phyloP scores from a whole-genome alignment of 2,329 filamentous ascomycete species.

The Lecanicillium sp. region DNA sequence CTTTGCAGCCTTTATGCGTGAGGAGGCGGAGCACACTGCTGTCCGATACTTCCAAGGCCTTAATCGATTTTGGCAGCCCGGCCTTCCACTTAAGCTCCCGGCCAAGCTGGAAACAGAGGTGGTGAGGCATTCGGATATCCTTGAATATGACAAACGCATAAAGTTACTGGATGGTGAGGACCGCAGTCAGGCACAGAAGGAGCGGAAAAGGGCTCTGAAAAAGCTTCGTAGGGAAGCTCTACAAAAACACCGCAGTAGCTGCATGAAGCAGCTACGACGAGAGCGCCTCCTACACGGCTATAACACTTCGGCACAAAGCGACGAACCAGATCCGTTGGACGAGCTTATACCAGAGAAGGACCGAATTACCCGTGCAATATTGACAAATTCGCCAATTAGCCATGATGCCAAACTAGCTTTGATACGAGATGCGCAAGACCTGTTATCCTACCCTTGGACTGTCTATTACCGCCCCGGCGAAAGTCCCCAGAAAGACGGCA shows the following conservation, averaged over 20 bases:
- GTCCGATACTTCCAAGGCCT: slow-evolving; percentile 5
- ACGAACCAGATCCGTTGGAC: slow-evolving; percentile 1
- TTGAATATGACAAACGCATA: neutral
- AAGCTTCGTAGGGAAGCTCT: neutral
- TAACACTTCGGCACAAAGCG: neutral
- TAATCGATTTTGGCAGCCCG: slow-evolving; percentile 1
- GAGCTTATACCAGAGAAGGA: slow-evolving; percentile 1
- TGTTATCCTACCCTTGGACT: neutral
- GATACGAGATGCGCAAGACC: neutral
- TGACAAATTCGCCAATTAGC: no score
- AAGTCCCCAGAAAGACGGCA: neutral
- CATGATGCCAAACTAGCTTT: neutral
- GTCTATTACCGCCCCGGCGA: neutral
- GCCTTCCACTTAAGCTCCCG: slow-evolving; percentile 3
- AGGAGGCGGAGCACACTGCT: slow-evolving; percentile 1
- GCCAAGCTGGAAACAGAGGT: neutral
- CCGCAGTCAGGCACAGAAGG: neutral
- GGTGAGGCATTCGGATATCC: neutral
- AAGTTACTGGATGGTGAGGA: neutral
- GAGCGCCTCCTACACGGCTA: slow-evolving; percentile 1
- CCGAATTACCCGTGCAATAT: slow-evolving; percentile 1
- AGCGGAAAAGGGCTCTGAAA: neutral
- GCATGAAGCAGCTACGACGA: slow-evolving; percentile 1
- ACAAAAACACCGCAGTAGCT: neutral
- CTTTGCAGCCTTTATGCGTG: slow-evolving; percentile 1